phyloP scores from a whole-genome alignment of 306 rosid genomes.

The Inga oerstediana region DNA sequence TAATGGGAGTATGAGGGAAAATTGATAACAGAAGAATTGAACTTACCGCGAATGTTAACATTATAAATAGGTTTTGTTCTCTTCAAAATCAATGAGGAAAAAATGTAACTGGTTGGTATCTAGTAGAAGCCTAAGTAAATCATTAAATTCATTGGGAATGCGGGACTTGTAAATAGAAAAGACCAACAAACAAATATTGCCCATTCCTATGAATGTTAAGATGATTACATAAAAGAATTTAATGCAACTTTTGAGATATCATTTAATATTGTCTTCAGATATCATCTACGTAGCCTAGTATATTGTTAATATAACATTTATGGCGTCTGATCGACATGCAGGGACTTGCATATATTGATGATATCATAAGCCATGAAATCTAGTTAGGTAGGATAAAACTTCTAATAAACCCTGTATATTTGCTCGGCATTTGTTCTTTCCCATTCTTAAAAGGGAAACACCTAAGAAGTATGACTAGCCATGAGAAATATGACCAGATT shows the following conservation, averaged over 20 bases:
- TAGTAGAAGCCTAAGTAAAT: neutral
- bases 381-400: neutral
- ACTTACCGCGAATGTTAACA: conserved; percentile 17
- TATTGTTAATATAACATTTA: neutral
- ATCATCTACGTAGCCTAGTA: neutral
- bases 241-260: neutral
- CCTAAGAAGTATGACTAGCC: neutral
- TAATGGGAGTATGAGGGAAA: conserved; percentile 26
- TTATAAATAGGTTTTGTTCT: neutral
- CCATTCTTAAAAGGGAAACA: neutral
- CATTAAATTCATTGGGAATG: neutral
- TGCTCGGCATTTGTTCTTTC: neutral
- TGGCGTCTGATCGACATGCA: neutral
- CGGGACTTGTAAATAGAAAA: neutral
- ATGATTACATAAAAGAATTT: neutral
- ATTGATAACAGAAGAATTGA: conserved; percentile 9
- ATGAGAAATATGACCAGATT: neutral
- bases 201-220: neutral
- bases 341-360: neutral
- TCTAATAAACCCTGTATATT: conserved; percentile 9
- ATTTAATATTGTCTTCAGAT: neutral
- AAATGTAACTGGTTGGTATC: neutral
- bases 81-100: neutral
- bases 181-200: neutral
- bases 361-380: conserved; percentile 13